Conservation (phyloP, 768 basidiomycete species). For the Tulasnella sp. region DNA sequence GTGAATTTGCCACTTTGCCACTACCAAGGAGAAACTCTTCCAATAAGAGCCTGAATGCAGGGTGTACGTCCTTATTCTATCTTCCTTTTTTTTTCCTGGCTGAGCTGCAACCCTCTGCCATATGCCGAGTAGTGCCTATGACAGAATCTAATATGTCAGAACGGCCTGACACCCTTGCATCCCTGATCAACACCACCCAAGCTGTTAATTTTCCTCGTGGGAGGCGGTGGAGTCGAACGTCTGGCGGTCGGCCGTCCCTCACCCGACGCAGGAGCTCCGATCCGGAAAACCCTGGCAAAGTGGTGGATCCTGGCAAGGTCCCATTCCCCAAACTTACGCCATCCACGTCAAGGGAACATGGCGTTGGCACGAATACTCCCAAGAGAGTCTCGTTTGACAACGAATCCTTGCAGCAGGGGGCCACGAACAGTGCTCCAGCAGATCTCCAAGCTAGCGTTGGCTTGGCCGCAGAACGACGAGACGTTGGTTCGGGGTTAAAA, state of each 20-base stretch:
- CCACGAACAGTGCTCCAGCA: conserved; percentile 2
- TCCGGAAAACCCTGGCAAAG: conserved; percentile 3
- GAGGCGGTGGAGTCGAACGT: not conserved
- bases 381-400: conserved; percentile 17
- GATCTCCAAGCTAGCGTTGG: not conserved
- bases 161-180: conserved; percentile 6
- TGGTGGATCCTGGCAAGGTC: not conserved
- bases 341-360: not conserved
- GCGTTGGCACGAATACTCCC: not conserved
- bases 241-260: not conserved
- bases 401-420: conserved; percentile 5
- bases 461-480: not conserved
- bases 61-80: not conserved
- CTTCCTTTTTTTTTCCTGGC: not conserved
- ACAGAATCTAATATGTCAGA: conserved; percentile 7
- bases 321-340: not conserved
- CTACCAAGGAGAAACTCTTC: not conserved
- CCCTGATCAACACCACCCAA: not conserved
- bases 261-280: not conserved
- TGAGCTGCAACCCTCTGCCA: not conserved
- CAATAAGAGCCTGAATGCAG: not conserved
- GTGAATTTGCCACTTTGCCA: not conserved
- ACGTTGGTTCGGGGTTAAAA: not conserved
- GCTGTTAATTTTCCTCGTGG: not conserved
- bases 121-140: not conserved